A percentile compares a stretch with the other conserved stretches of the same genome.
These are phyloP conservation scores for Triglochin maritima DNA, from an alignment of 106 monocot genomes.

Conservation along the genomic window DNA sequence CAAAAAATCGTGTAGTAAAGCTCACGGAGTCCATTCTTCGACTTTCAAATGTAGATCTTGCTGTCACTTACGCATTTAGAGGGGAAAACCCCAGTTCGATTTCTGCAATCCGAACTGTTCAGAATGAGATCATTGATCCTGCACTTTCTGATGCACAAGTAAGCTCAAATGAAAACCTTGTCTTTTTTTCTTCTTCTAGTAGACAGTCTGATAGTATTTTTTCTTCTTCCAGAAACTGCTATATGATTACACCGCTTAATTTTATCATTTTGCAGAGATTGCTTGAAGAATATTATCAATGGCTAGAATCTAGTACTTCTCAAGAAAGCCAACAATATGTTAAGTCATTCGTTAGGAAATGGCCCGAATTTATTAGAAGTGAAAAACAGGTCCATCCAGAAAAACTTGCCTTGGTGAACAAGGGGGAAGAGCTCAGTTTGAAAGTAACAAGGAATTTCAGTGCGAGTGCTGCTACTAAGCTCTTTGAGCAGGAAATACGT, in stretches of 20 bases:
- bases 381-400: constrained; percentile 15
- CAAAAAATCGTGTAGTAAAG: constrained; percentile 49
- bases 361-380: constrained; percentile 13
- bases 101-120: constrained; percentile 42
- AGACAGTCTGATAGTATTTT: neutral
- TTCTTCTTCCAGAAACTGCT: too few species aligned
- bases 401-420: constrained; percentile 12
- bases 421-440: constrained; percentile 29
- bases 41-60: constrained; percentile 76
- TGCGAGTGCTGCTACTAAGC: constrained; percentile 63
- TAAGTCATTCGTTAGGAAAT: constrained; percentile 36
- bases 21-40: constrained; percentile 69
- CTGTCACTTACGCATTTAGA: constrained; percentile 65
- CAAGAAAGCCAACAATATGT: constrained; percentile 39
- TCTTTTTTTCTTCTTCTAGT: neutral
- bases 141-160: constrained; percentile 57
- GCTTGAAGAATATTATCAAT: constrained; percentile 56
- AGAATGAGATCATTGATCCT: constrained; percentile 81
- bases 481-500: constrained; percentile 88
- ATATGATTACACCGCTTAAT: too few species aligned
- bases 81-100: constrained; percentile 40
- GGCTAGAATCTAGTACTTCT: constrained; percentile 56
- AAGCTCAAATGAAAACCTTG: neutral
- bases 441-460: constrained; percentile 59
- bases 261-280: constrained; percentile 36